Evolutionary conservation across 179 eudicot genomes (phyloP).

Genomic region (Beta macrorhiza): DNA sequence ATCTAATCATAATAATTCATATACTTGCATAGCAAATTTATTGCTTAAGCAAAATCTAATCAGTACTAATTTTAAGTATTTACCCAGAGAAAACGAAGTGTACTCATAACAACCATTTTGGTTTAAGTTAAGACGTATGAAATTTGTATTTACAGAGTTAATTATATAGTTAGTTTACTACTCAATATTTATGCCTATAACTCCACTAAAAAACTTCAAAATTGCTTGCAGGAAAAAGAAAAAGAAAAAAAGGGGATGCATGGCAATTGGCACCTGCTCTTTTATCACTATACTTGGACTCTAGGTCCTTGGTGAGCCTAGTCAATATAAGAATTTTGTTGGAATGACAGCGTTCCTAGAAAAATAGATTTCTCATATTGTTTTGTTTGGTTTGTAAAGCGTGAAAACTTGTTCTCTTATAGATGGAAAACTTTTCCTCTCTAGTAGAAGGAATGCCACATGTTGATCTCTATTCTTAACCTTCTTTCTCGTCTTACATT

Average conservation of each 20-base stretch:
- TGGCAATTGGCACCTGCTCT: not conserved
- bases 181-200: not conserved
- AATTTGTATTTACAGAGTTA: not conserved
- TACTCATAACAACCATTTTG: not conserved
- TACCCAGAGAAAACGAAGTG: not conserved
- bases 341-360: no score
- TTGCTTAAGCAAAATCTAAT: slow-evolving; percentile 2
- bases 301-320: not conserved
- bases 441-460: no score
- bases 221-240: not conserved
- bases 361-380: no score
- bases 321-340: not conserved
- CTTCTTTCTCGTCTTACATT: no score
- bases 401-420: no score
- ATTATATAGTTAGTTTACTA: not conserved
- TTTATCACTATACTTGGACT: not conserved
- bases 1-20: not conserved
- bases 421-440: no score
- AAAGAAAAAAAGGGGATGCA: not conserved
- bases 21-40: slow-evolving; percentile 9
- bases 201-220: no score
- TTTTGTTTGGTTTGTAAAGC: no score
- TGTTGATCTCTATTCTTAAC: no score
- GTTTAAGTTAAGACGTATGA: not conserved
- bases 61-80: not conserved